Evolutionary conservation across 306 rosid genomes (phyloP), one percentile per base, ranked within the genome.

Genomic region (Cucurbita pepo): DNA sequence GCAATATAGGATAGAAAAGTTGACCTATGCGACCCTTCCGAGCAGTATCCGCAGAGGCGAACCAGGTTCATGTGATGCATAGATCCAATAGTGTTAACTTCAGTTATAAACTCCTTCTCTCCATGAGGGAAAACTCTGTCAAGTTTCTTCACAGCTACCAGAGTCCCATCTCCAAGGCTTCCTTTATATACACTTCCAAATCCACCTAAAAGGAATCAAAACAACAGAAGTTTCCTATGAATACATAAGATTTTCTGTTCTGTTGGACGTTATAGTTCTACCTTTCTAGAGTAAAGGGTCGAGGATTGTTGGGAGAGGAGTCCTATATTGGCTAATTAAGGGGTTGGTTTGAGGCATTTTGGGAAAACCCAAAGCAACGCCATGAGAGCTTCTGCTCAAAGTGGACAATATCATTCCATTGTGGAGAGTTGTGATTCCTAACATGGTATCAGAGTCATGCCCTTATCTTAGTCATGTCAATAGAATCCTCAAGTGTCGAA

Each of bases 51-150:
- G 7, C 86, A 88, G 54, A 93, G 83, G 16, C 89, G 91, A 85
- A 93, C 98, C 83, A 93, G 86, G 85, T 90, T 88, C 98, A 93
- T 86, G 79, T 93, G 98, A 78, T 93, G 98, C 98, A 93, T 93
- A 38, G 97, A 90, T 74, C 98, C 94, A 78, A 93, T 90, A 13
- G 97, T 93, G 86, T 86, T 93, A 73, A 93, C 98, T 85, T 93
- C 98, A 45, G 97, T 87, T 67, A 88, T 87, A 36, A 93, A 93
- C 78, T 93, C 98, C 78, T 87, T 93, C 81, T 93, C 96, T 52
- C 97, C 98, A 81, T 93, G 98, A 13, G 98, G 97, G 73, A 90
- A 87, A 75, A 93, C 91, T 79, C 81, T 93, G 16, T 93, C 97
- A 51, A 93, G 94, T 83, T 90, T 93, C 85, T 93, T 93, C 15